phyloP scores from a whole-genome alignment of 1,139 yeast species.

The Candida sanyaensis region DNA sequence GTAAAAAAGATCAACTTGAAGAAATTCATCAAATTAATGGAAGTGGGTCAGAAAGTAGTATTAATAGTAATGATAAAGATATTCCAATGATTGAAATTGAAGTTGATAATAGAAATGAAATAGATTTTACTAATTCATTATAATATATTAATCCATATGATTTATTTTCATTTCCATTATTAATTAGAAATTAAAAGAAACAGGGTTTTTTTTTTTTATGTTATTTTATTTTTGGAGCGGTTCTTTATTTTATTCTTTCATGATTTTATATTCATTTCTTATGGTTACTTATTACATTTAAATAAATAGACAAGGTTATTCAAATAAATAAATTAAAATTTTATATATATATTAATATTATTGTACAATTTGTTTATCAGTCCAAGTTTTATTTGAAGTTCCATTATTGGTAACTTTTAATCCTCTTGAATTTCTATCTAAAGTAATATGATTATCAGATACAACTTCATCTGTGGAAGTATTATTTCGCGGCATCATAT shows the following conservation, averaged over 20 bases:
- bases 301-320: too few relatives aligned
- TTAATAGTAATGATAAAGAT: background rate
- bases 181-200: too few relatives aligned
- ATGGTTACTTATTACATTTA: too few relatives aligned
- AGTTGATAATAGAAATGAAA: slow-evolving; percentile 13
- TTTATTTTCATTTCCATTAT: too few relatives aligned
- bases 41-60: too few relatives aligned
- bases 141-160: background rate
- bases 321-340: background rate
- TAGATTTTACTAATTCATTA: slow-evolving; percentile 20
- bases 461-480: background rate
- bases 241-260: too few relatives aligned
- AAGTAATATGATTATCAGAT: slow-evolving; percentile 2
- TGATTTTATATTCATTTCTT: too few relatives aligned
- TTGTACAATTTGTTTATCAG: background rate
- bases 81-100: slow-evolving; percentile 12
- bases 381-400: background rate
- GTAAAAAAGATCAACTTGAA: slow-evolving; percentile 6
- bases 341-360: background rate
- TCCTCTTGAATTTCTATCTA: slow-evolving; percentile 2
- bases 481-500: background rate
- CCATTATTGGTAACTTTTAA: background rate
- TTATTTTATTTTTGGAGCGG: too few relatives aligned
- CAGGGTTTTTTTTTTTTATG: too few relatives aligned
- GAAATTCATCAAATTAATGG: background rate